Evolutionary conservation across 2,329 filamentous ascomycete genomes (phyloP).

Genomic region (Paraconiothyrium brasiliense): DNA sequence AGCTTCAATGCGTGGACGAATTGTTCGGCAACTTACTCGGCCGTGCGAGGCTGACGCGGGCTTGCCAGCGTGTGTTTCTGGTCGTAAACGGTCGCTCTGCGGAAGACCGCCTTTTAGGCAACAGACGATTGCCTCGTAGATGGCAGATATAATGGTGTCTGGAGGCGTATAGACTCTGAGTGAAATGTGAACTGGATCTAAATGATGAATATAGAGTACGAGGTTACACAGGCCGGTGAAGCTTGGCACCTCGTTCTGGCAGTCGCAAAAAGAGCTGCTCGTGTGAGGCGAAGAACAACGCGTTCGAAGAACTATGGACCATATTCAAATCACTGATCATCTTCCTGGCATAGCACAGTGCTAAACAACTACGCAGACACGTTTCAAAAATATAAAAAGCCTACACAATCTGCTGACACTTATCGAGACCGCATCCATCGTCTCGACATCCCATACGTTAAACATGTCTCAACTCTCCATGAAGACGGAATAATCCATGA

Average conservation of each 20-base stretch:
- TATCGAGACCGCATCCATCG: background rate
- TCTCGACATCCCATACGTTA: background rate
- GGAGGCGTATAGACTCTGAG: background rate
- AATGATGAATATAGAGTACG: background rate
- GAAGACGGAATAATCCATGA: background rate
- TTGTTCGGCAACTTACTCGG: constrained; percentile 28
- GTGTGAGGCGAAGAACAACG: background rate
- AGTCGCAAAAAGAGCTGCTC: background rate
- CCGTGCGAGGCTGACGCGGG: constrained; percentile 13
- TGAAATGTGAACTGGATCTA: background rate
- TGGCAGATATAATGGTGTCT: constrained; percentile 14
- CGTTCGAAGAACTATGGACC: background rate
- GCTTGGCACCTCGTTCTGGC: background rate
- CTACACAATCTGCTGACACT: background rate
- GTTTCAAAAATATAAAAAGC: background rate
- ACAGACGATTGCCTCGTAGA: constrained; percentile 25
- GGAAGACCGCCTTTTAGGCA: constrained; percentile 24
- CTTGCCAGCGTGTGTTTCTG: constrained; percentile 27
- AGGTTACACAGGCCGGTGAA: background rate
- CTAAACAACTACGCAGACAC: background rate
- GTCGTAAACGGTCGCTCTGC: constrained; percentile 10
- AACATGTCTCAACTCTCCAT: background rate
- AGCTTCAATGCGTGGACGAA: constrained; percentile 37
- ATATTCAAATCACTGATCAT: too few relatives aligned
- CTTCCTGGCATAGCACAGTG: too few relatives aligned